Evolutionary conservation across 2,329 filamentous ascomycete species (phyloP).

Genomic region (Didymella glomerata): DNA sequence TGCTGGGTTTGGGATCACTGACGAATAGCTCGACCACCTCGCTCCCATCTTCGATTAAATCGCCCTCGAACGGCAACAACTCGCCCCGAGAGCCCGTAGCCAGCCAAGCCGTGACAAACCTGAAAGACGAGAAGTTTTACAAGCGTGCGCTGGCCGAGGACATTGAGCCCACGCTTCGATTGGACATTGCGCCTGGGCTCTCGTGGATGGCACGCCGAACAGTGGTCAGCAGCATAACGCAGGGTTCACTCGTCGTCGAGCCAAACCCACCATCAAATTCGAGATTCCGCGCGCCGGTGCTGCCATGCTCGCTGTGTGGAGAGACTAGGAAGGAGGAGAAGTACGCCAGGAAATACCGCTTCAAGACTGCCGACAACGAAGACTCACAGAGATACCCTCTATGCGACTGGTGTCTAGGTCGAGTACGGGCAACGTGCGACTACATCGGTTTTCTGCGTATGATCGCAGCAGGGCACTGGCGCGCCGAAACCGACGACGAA

Average conservation of each 20-base stretch:
- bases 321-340: slow-evolving; percentile 76
- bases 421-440: slow-evolving; percentile 88
- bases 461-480: slow-evolving; percentile 91
- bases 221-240: slow-evolving; percentile 82
- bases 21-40: slow-evolving; percentile 62
- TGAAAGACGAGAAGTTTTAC: slow-evolving; percentile 94
- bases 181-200: slow-evolving; percentile 88
- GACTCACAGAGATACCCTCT: slow-evolving; percentile 88
- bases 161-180: slow-evolving; percentile 89
- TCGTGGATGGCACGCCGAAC: slow-evolving; percentile 92
- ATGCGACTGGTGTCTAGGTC: slow-evolving; percentile 84
- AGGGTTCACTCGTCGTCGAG: slow-evolving; percentile 88
- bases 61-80: slow-evolving; percentile 42
- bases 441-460: slow-evolving; percentile 91
- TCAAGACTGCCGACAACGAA: slow-evolving; percentile 86
- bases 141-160: slow-evolving; percentile 89
- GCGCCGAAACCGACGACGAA: slow-evolving; percentile 81
- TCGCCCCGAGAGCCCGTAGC: slow-evolving; percentile 47
- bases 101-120: slow-evolving; percentile 59
- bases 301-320: slow-evolving; percentile 87
- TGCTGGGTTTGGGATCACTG: slow-evolving; percentile 62
- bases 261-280: slow-evolving; percentile 63
- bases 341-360: slow-evolving; percentile 83
- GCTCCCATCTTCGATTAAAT: slow-evolving; percentile 64
- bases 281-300: slow-evolving; percentile 64